phyloP scores from a whole-genome alignment of 352 stramenopile genomes.

The Thalassiosira oceanica region DNA sequence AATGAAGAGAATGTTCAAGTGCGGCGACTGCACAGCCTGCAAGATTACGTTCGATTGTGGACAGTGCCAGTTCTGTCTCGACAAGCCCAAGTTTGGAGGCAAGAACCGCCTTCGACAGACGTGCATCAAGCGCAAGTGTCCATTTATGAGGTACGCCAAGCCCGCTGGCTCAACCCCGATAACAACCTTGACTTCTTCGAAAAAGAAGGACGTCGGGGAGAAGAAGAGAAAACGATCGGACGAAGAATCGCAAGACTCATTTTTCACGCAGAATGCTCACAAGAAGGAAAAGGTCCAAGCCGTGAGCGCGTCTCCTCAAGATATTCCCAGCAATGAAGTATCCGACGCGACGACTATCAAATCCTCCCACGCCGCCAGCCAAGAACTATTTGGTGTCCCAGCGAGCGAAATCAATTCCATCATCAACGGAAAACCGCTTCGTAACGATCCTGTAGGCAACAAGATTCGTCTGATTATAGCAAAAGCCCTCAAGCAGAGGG shows the following conservation, averaged over 20 bases:
- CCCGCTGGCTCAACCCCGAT: constrained; percentile 8
- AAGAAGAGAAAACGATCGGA: neutral
- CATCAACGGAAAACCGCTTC: constrained; percentile 22
- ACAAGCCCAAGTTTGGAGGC: constrained; percentile 50
- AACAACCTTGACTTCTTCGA: neutral
- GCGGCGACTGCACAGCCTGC: constrained; percentile 44
- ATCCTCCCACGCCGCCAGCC: too few species aligned
- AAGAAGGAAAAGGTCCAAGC: neutral
- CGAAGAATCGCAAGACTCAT: neutral
- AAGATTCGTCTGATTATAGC: constrained; percentile 21
- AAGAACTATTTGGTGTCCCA: too few species aligned
- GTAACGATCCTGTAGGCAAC: constrained; percentile 21
- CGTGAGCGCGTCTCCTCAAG: too few species aligned
- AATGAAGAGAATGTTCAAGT: constrained; percentile 40
- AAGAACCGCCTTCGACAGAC: constrained; percentile 18
- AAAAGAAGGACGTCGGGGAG: neutral
- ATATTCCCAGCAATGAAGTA: neutral
- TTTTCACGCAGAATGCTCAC: neutral
- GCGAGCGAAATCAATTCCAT: constrained; percentile 1
- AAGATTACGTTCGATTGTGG: constrained; percentile 36
- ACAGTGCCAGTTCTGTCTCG: constrained; percentile 28
- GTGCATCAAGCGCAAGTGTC: constrained; percentile 32
- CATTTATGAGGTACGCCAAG: constrained; percentile 28
- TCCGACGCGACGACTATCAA: neutral
- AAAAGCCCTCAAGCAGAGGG: constrained; percentile 8